Conservation (phyloP, 768 basidiomycete species). For the Trametes gibbosa region DNA sequence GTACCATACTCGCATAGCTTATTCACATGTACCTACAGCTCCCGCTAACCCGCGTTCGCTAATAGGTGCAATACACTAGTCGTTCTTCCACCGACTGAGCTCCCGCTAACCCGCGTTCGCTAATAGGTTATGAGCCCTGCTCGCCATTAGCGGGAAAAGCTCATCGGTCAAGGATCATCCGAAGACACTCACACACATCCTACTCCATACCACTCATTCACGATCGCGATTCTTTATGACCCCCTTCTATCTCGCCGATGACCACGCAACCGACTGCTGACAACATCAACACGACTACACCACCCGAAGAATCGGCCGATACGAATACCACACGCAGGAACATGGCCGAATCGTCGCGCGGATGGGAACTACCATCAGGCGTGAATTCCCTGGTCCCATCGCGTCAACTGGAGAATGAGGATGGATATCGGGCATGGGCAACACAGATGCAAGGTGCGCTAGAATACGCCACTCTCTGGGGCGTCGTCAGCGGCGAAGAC, state of each 20-base stretch:
- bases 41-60: too few relatives aligned
- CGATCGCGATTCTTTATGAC: too few relatives aligned
- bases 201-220: background rate
- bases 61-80: too few relatives aligned
- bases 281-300: background rate
- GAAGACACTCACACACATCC: background rate
- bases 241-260: too few relatives aligned
- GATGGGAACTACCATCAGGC: background rate
- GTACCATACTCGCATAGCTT: too few relatives aligned
- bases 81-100: too few relatives aligned
- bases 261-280: too few relatives aligned
- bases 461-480: background rate
- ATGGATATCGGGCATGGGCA: background rate
- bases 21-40: too few relatives aligned
- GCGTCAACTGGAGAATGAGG: background rate
- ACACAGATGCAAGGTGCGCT: background rate
- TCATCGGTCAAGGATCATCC: background rate
- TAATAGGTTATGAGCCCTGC: background rate
- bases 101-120: too few relatives aligned
- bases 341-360: background rate
- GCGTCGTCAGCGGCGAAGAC: background rate
- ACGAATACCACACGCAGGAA: background rate
- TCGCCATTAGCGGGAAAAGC: too few relatives aligned
- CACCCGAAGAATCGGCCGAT: background rate
- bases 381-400: background rate